Evolutionary conservation across 345 rosid genomes (phyloP).

Genomic region (Corchorus capsularis): DNA sequence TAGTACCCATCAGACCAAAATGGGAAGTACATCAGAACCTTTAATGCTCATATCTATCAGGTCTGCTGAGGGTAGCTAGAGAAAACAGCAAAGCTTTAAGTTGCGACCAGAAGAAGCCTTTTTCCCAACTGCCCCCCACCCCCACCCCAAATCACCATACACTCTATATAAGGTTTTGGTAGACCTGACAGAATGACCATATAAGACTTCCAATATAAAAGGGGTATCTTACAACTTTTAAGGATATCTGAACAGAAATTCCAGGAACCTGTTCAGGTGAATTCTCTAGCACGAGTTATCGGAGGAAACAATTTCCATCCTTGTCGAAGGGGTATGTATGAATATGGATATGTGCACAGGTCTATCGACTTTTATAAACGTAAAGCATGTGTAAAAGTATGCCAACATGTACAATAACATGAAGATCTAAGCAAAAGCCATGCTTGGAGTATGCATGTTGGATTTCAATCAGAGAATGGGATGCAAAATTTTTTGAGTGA

Average conservation of each 20-base stretch:
- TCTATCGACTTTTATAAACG: not conserved
- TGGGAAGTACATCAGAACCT: too few relatives aligned
- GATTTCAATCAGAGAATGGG: not conserved
- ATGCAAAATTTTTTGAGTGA: not conserved
- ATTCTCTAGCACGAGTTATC: not conserved
- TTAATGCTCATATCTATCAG: too few relatives aligned
- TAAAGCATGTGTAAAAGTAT: not conserved
- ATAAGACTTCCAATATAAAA: too few relatives aligned
- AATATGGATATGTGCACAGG: not conserved
- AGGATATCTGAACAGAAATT: not conserved
- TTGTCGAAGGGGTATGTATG: not conserved
- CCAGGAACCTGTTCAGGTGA: not conserved
- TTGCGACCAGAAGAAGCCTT: too few relatives aligned
- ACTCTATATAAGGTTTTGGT: too few relatives aligned
- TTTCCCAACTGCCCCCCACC: too few relatives aligned
- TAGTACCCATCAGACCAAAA: too few relatives aligned
- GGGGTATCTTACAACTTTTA: too few relatives aligned
- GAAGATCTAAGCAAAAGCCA: not conserved
- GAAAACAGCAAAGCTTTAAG: too few relatives aligned
- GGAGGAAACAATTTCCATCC: not conserved
- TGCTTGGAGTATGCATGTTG: not conserved
- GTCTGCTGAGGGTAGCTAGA: too few relatives aligned
- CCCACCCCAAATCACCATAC: too few relatives aligned
- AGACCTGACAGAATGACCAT: too few relatives aligned
- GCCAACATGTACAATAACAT: not conserved